These are phyloP conservation scores for Rhododendron simsii DNA, from an alignment of 148 eudicot genomes.

Conservation along the genomic window DNA sequence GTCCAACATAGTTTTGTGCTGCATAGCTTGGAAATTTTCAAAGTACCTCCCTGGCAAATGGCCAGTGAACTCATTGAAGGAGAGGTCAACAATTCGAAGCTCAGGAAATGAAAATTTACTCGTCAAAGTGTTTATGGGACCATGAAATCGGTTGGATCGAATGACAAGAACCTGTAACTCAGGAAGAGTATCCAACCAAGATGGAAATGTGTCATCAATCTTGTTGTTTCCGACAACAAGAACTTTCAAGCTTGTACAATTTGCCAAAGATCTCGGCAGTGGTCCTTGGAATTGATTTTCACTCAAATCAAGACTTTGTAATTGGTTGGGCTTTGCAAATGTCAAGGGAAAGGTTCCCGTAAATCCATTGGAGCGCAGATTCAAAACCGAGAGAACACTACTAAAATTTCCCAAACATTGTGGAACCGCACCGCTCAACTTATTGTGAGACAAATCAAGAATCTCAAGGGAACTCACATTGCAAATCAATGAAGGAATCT, in stretches of 20 bases:
- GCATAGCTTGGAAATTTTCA: conserved; percentile 19
- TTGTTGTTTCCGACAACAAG: conserved; percentile 39
- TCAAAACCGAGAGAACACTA: too few relatives aligned
- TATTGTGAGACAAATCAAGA: too few relatives aligned
- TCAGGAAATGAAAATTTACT: conserved; percentile 2
- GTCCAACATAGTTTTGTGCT: not conserved
- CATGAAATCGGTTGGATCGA: conserved; percentile 25
- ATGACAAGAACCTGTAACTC: conserved; percentile 31
- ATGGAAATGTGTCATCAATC: conserved; percentile 31
- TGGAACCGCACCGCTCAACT: too few relatives aligned
- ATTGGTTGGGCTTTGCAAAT: too few relatives aligned
- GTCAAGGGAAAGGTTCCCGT: too few relatives aligned
- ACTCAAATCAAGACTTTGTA: too few relatives aligned
- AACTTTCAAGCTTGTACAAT: conserved; percentile 24
- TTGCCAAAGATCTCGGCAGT: conserved; percentile 23
- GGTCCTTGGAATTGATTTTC: too few relatives aligned
- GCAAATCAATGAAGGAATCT: too few relatives aligned
- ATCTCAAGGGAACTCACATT: too few relatives aligned
- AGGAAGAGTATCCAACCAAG: conserved; percentile 16
- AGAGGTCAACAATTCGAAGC: conserved; percentile 45
- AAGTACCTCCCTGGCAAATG: not conserved
- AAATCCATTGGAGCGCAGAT: too few relatives aligned
- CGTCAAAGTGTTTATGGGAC: conserved; percentile 11
- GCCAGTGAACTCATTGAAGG: conserved; percentile 35
- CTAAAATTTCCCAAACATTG: too few relatives aligned